Base-by-base conservation (phyloP, 371 early-diverging fungal species). In the Entomophthora muscae region DNA sequence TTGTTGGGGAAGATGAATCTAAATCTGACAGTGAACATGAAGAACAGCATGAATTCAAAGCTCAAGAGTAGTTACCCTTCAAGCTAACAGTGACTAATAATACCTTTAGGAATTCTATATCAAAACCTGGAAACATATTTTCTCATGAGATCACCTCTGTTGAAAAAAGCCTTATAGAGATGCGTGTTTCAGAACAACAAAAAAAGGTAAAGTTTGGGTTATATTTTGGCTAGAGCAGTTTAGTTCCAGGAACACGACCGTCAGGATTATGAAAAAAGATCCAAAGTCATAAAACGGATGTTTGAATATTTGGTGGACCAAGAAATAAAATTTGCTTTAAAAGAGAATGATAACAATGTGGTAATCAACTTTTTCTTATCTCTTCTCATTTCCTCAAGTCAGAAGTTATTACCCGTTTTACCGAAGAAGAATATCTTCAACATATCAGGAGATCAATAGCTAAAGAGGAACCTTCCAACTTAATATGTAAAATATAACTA, bases 111-210 rank as follows among this genome's bases (percentile, higher is more conserved):
- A 32, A 29, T 29, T 21, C 61, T 13, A 32, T 23, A 3, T 10
- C n/a, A 32, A 61, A 42, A 61, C 3, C 21, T 7, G 31, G 24
- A n/a, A 84, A 85, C 31, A 82, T 90, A 3, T 93, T 91, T 67
- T 83, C 89, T 64, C 80, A 83, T 63, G 88, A 89, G 68, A 82
- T 90, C 21, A 93, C 91, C 0, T 86, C 85, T 65, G 80, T 83
- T 56, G 94, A 93, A 70, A 81, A 76, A 78, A 82, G 79, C 42
- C 85, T 93, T 63, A 91, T 93, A 71, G 78, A 85, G 67, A 79
- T 87, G 70, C 82, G 94, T 3, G 88, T 93, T 1, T 89, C 86
- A 3, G 74, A 90, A 32, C 92, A 91, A 69, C 92, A 89, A 66
- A 78, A 81, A 58, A 84, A 84, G 71, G 83, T 79, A 72, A 32